Evolutionary conservation across 768 basidiomycete species (phyloP).

Genomic region (Pholiota conissans): DNA sequence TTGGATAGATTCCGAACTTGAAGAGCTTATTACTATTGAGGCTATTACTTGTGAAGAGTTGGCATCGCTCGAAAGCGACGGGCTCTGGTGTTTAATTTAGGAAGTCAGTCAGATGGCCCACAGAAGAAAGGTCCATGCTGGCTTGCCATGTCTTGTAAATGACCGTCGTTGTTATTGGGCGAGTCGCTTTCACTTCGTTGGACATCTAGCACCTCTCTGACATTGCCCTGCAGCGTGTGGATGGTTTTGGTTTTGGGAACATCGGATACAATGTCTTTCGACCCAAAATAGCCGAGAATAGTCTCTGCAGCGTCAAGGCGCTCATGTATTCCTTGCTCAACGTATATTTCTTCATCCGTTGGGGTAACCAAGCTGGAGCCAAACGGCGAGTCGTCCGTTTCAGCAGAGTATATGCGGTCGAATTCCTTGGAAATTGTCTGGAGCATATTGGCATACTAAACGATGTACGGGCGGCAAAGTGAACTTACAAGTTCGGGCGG

Average conservation of each 20-base stretch:
- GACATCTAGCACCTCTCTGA: background rate
- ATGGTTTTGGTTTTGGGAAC: background rate
- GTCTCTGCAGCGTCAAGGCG: slow-evolving; percentile 16
- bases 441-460: background rate
- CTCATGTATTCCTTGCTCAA: slow-evolving; percentile 18
- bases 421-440: background rate
- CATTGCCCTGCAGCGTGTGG: background rate
- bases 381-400: slow-evolving; percentile 43
- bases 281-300: slow-evolving; percentile 16
- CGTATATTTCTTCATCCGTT: slow-evolving; percentile 30
- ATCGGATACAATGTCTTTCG: slow-evolving; percentile 4
- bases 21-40: background rate
- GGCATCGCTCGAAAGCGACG: background rate
- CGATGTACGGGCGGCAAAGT: too few species aligned
- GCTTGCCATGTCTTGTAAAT: background rate
- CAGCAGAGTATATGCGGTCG: slow-evolving; percentile 28
- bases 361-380: slow-evolving; percentile 42
- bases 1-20: slow-evolving; percentile 13
- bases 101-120: background rate
- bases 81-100: background rate
- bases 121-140: background rate
- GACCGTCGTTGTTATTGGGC: background rate
- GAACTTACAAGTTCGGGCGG: background rate
- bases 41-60: background rate
- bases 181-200: background rate